Evolutionary conservation across 208 protist genomes (phyloP).

Genomic region (Sergeia podlipaevii): DNA sequence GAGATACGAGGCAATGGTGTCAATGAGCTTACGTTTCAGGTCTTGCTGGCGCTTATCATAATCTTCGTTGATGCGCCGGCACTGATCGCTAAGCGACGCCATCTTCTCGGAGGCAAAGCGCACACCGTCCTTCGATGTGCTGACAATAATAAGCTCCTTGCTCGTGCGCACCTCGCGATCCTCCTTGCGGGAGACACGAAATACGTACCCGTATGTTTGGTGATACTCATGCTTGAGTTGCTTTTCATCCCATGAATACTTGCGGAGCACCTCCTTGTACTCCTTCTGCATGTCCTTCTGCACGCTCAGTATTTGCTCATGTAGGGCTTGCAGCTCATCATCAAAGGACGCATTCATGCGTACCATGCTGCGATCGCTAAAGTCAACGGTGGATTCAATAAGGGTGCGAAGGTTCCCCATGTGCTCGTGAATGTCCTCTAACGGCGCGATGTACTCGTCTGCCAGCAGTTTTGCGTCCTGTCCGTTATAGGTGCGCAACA

Average conservation of each 20-base stretch:
- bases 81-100: constrained; percentile 78
- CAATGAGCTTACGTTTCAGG: constrained; percentile 91
- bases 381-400: constrained; percentile 80
- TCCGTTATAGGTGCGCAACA: constrained; percentile 66
- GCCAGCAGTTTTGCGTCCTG: constrained; percentile 68
- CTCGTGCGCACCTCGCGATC: constrained; percentile 84
- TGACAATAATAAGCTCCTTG: constrained; percentile 69
- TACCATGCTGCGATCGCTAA: constrained; percentile 57
- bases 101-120: constrained; percentile 91
- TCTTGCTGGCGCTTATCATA: constrained; percentile 81
- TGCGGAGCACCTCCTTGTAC: constrained; percentile 47
- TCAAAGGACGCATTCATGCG: constrained; percentile 95
- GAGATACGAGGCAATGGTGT: constrained; percentile 92
- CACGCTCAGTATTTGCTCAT: constrained; percentile 58
- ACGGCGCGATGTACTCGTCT: constrained; percentile 79
- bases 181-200: constrained; percentile 90
- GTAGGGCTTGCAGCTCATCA: constrained; percentile 86
- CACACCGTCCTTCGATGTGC: constrained; percentile 94
- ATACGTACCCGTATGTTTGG: constrained; percentile 86
- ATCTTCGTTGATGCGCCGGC: constrained; percentile 53
- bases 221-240: constrained; percentile 92
- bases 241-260: constrained; percentile 84
- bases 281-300: constrained; percentile 77
- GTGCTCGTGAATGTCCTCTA: constrained; percentile 85
- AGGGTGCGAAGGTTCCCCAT: constrained; percentile 76